These are phyloP conservation scores for Paramecium primaurelia DNA, from an alignment of 73 alveolate genomes.

Conservation along the genomic window DNA sequence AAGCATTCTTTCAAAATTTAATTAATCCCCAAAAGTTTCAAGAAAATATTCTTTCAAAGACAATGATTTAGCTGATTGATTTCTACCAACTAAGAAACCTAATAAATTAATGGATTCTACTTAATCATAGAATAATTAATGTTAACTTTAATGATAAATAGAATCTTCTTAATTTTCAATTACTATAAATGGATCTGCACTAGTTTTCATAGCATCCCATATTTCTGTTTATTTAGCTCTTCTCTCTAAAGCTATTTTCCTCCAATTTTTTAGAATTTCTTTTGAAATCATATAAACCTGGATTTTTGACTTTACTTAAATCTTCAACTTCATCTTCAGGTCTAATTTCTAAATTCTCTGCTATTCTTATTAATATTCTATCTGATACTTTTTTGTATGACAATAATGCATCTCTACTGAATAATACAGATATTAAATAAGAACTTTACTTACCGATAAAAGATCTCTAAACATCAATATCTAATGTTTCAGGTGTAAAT, in stretches of 20 bases:
- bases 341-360: constrained; percentile 69
- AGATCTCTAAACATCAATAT: constrained; percentile 78
- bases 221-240: constrained; percentile 25
- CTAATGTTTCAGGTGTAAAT: constrained; percentile 56
- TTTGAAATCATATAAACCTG: constrained; percentile 46
- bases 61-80: background rate
- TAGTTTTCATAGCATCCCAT: constrained; percentile 55
- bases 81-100: background rate
- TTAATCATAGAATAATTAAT: constrained; percentile 4
- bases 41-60: background rate
- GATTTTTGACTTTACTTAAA: background rate
- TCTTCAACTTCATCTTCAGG: constrained; percentile 50
- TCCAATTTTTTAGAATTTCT: constrained; percentile 46
- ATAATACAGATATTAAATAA: constrained; percentile 56
- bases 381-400: constrained; percentile 73
- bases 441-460: constrained; percentile 69
- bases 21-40: background rate
- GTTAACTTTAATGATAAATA: background rate
- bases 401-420: constrained; percentile 65
- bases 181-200: background rate
- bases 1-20: background rate
- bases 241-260: constrained; percentile 42
- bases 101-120: background rate
- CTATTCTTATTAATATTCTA: constrained; percentile 79
- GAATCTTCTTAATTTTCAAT: background rate